Base-by-base conservation (phyloP, 1,284 basidiomycete species). In the Takashimella koratensis region DNA sequence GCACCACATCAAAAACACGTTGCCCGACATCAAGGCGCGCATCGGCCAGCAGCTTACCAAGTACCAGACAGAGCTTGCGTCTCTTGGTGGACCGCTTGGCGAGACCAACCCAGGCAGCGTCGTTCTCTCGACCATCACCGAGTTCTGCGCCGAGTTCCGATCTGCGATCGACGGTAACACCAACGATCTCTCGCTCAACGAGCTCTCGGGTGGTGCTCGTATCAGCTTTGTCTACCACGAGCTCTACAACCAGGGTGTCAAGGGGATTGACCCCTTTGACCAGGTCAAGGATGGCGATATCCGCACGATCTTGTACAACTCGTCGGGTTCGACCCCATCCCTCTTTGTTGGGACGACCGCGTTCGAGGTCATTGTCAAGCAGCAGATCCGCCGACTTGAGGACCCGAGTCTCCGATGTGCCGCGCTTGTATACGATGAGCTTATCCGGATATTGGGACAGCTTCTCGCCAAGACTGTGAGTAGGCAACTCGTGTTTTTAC, bases 191-290 rank as follows among this genome's bases (percentile, higher is more conserved):
- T 88, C 88, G 4, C 75, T 96, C 67, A 96, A 96, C 70, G 95
- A 98, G 77, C 83, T 98, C 22, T 92, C 90, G 16, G 95, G 95
- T 68, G 95, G 95, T 78, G 95, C 95, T 27, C 85, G 95, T 77
- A 97, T 98, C 80, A 88, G 87, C 67, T 98, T 97, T 68, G 95
- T 98, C 53, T 98, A 93, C 82, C 95, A 98, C 75, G 95, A 98
- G 76, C 78, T 98, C 53, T 98, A 90, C 82, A 94, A 93, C 78
- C 94, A 90, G 70, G 95, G 95, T 60, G 84, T 98, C 72, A 94
- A 88, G 81, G 85, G 81, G 59, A 92, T 98, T 69, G 95, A 98
- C 79, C 95, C 95, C 2, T 98, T 97, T 68, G 95, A 98, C 76
- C 90, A 94, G 77, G 90, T 97, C 59, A 97, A 98, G 78, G 95